Conservation (phyloP, 352 stramenopile genomes). For the Pythium monospermum region DNA sequence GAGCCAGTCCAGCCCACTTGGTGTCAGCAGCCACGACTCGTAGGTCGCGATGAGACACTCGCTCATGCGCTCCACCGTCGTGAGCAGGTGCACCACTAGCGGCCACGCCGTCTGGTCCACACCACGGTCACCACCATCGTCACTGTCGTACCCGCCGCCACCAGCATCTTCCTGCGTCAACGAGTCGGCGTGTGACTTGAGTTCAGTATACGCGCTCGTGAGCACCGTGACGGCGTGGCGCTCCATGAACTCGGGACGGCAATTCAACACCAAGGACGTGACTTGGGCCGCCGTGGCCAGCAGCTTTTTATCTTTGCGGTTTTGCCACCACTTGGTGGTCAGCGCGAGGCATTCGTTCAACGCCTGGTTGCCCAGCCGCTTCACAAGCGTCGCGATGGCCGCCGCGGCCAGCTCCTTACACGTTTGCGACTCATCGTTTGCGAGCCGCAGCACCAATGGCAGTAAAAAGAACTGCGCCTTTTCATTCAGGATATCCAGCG, state of each 20-base stretch:
- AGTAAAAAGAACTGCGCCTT: conserved; percentile 93
- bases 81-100: conserved; percentile 54
- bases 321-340: conserved; percentile 82
- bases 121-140: conserved; percentile 8
- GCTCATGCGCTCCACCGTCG: conserved; percentile 60
- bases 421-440: conserved; percentile 91
- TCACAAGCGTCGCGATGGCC: conserved; percentile 82
- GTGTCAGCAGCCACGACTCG: conserved; percentile 50
- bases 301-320: conserved; percentile 53
- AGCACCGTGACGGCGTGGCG: conserved; percentile 49
- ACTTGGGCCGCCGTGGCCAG: conserved; percentile 69
- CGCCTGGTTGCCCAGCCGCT: conserved; percentile 86
- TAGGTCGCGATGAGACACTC: conserved; percentile 50
- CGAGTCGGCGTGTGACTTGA: conserved; percentile 30
- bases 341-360: conserved; percentile 89
- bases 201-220: conserved; percentile 25
- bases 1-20: conserved; percentile 28
- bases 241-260: conserved; percentile 71
- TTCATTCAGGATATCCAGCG: conserved; percentile 87
- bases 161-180: conserved; percentile 30
- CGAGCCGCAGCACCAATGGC: conserved; percentile 93
- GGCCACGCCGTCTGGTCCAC: conserved; percentile 29
- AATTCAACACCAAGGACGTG: conserved; percentile 64
- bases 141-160: conserved; percentile 25
- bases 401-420: conserved; percentile 83